Conservation (phyloP, 305 asterid genomes). For the Lippia alba region DNA sequence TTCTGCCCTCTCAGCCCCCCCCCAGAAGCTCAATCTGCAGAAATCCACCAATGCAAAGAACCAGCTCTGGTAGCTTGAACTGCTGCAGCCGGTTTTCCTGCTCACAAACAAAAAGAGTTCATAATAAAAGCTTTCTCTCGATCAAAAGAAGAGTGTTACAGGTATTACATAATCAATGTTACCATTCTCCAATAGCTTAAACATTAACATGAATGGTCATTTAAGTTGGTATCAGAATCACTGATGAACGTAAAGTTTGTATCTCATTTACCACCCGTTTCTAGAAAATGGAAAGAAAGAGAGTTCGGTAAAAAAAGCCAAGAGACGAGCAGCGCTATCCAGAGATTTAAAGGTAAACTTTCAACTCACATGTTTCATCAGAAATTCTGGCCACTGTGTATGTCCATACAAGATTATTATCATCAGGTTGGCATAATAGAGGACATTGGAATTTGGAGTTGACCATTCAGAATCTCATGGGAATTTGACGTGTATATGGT, state of each 20-base stretch:
- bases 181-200: too few relatives aligned
- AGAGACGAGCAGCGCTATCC: not conserved
- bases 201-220: not conserved
- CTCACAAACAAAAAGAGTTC: not conserved
- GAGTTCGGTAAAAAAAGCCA: too few relatives aligned
- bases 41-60: constrained; percentile 65
- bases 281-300: not conserved
- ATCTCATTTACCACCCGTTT: not conserved
- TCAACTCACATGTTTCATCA: constrained; percentile 53
- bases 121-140: too few relatives aligned
- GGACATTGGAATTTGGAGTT: constrained; percentile 14
- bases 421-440: constrained; percentile 35
- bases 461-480: not conserved
- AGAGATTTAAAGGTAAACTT: not conserved
- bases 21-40: constrained; percentile 64
- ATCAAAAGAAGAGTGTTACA: too few relatives aligned
- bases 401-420: constrained; percentile 55
- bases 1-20: constrained; percentile 55
- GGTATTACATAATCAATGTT: too few relatives aligned
- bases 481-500: not conserved
- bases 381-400: constrained; percentile 51
- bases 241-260: too few relatives aligned
- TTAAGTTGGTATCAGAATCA: too few relatives aligned
- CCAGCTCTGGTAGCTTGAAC: constrained; percentile 56
- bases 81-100: constrained; percentile 39